Evolutionary conservation across 345 rosid species (phyloP).

Genomic region (Conringia planisiliqua): DNA sequence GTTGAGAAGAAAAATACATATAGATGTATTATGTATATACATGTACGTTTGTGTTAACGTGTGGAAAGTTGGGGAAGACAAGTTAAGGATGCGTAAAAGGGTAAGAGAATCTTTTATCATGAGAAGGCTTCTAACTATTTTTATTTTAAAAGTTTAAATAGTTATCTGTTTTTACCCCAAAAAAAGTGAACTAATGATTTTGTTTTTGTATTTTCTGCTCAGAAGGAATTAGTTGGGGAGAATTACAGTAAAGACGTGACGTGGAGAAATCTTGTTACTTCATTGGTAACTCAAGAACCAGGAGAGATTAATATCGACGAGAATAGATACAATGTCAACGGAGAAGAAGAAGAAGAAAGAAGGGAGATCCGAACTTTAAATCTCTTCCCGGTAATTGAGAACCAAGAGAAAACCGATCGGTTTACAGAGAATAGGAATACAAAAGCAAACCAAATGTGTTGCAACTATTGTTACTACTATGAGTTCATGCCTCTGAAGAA

Average conservation of each 20-base stretch:
- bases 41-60: not conserved
- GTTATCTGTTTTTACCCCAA: slow-evolving; percentile 20
- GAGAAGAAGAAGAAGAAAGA: slow-evolving; percentile 12
- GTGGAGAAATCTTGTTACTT: slow-evolving; percentile 23
- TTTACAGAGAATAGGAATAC: slow-evolving; percentile 22
- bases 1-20: slow-evolving; percentile 9
- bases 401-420: slow-evolving; percentile 22
- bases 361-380: slow-evolving; percentile 46
- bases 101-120: slow-evolving; percentile 18
- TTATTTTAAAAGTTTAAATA: slow-evolving; percentile 22
- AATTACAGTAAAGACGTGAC: slow-evolving; percentile 16
- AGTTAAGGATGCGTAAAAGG: not conserved
- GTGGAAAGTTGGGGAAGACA: not conserved
- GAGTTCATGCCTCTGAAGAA: slow-evolving; percentile 60
- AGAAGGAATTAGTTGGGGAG: slow-evolving; percentile 6
- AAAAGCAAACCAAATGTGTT: slow-evolving; percentile 27
- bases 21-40: not conserved
- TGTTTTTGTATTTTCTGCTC: not conserved
- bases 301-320: slow-evolving; percentile 4
- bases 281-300: slow-evolving; percentile 7
- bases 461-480: slow-evolving; percentile 43
- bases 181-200: not conserved
- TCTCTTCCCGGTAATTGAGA: slow-evolving; percentile 50
- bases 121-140: slow-evolving; percentile 29
- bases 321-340: slow-evolving; percentile 5